Conservation (phyloP, 2,329 filamentous ascomycete species). For the Penicillium janthinellum region DNA sequence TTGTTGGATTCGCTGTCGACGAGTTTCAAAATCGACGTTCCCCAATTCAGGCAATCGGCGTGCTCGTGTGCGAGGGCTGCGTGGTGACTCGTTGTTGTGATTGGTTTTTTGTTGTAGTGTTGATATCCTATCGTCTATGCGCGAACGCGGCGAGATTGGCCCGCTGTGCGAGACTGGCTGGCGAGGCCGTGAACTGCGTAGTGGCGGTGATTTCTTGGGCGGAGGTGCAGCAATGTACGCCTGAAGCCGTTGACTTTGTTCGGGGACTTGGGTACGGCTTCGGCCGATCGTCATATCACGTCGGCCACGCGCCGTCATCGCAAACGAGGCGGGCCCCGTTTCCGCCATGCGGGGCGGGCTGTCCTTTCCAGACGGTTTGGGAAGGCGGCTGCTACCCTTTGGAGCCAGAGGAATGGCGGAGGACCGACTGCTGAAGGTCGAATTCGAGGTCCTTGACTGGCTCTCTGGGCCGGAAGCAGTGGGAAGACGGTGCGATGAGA, state of each 20-base stretch:
- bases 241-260: slow-evolving; percentile 63
- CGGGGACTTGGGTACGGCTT: slow-evolving; percentile 41
- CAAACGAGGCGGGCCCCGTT: slow-evolving; percentile 31
- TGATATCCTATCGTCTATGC: slow-evolving; percentile 60
- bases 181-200: slow-evolving; percentile 80
- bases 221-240: slow-evolving; percentile 72
- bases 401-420: slow-evolving; percentile 38
- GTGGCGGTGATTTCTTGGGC: slow-evolving; percentile 73
- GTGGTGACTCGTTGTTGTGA: slow-evolving; percentile 30
- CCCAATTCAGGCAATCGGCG: slow-evolving; percentile 63
- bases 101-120: slow-evolving; percentile 43
- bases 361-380: slow-evolving; percentile 42
- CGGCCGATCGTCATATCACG: slow-evolving; percentile 36
- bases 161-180: slow-evolving; percentile 75
- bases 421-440: slow-evolving; percentile 35
- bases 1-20: slow-evolving; percentile 78
- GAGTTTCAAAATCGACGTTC: slow-evolving; percentile 81
- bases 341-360: slow-evolving; percentile 30
- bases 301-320: slow-evolving; percentile 39
- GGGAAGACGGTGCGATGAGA: slow-evolving; percentile 44
- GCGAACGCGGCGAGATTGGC: slow-evolving; percentile 70
- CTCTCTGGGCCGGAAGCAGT: slow-evolving; percentile 45
- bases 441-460: slow-evolving; percentile 41
- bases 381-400: slow-evolving; percentile 45
- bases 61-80: slow-evolving; percentile 38